These are phyloP conservation scores for Hericium erinaceus DNA, from an alignment of 768 basidiomycete genomes.

Conservation along the genomic window DNA sequence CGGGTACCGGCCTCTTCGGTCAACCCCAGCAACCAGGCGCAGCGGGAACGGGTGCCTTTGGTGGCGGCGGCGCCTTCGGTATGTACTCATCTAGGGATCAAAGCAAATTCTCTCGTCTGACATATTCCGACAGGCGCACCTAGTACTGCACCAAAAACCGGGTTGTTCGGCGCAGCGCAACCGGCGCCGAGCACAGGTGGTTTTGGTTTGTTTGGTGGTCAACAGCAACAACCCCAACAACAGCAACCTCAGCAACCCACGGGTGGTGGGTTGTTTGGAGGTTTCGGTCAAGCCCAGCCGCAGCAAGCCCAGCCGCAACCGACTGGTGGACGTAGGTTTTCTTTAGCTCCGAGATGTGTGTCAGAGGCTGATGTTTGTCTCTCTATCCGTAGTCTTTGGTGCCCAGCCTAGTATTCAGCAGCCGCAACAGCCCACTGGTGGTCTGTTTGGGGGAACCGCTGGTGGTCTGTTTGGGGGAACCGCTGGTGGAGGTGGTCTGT, in stretches of 20 bases:
- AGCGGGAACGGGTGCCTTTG: conserved; percentile 8
- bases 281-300: conserved; percentile 18
- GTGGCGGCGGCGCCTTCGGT: conserved; percentile 21
- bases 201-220: conserved; percentile 22
- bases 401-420: not conserved
- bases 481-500: conserved; percentile 3
- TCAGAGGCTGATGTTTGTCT: not conserved
- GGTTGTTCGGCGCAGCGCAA: conserved; percentile 11
- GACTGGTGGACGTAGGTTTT: conserved; percentile 1
- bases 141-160: conserved; percentile 18
- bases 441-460: not conserved
- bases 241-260: conserved; percentile 14
- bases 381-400: not conserved
- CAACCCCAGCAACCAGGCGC: conserved; percentile 9
- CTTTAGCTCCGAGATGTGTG: not conserved
- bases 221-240: conserved; percentile 21
- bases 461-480: conserved; percentile 10
- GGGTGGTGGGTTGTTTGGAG: conserved; percentile 14
- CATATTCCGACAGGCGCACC: not conserved
- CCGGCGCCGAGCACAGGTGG: conserved; percentile 5
- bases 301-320: conserved; percentile 26
- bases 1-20: conserved; percentile 22
- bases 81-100: not conserved
- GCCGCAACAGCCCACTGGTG: not conserved
- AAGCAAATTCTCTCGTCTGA: too few species aligned